Evolutionary conservation across 768 basidiomycete species (phyloP).

Genomic region (Phylloporus sp.): DNA sequence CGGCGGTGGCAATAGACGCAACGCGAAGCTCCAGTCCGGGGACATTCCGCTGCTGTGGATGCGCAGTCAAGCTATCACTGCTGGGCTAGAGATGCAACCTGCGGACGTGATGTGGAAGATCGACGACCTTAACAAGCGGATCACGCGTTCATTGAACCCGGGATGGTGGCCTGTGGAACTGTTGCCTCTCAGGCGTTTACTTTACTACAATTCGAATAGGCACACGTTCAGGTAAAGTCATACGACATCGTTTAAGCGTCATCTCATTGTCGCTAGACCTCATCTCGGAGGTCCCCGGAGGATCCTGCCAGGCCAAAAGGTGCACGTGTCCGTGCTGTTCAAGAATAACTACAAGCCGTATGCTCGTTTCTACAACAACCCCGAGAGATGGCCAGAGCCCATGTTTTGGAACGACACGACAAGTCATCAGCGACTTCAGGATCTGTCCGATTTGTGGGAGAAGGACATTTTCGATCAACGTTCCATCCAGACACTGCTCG

Average conservation of each 20-base stretch:
- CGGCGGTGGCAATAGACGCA: conserved; percentile 27
- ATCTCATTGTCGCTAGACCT: conserved; percentile 19
- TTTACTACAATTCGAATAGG: conserved; percentile 26
- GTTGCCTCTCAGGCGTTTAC: conserved; percentile 22
- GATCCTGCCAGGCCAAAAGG: conserved; percentile 28
- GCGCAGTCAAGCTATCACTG: conserved; percentile 27
- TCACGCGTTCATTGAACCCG: conserved; percentile 12
- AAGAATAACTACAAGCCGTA: conserved; percentile 27
- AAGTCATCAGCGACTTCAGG: conserved; percentile 17
- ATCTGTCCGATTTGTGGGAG: conserved; percentile 23
- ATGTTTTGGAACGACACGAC: conserved; percentile 29
- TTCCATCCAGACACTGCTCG: conserved; percentile 15
- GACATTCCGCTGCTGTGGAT: conserved; percentile 30
- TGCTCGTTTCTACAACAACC: conserved; percentile 20
- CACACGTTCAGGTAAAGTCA: conserved; percentile 17
- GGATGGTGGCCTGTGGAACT: conserved; percentile 25
- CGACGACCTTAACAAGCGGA: conserved; percentile 22
- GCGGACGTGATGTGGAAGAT: conserved; percentile 27
- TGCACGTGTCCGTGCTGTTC: conserved; percentile 30
- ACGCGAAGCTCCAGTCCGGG: conserved; percentile 26
- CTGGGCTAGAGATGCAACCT: conserved; percentile 20
- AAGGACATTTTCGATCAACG: conserved; percentile 26
- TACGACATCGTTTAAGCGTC: not conserved
- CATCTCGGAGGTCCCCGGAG: conserved; percentile 24
- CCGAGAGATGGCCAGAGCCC: conserved; percentile 24